These are phyloP conservation scores for Neocatenulostroma microsporum DNA, from an alignment of 2,329 filamentous ascomycete genomes.

Conservation along the genomic window DNA sequence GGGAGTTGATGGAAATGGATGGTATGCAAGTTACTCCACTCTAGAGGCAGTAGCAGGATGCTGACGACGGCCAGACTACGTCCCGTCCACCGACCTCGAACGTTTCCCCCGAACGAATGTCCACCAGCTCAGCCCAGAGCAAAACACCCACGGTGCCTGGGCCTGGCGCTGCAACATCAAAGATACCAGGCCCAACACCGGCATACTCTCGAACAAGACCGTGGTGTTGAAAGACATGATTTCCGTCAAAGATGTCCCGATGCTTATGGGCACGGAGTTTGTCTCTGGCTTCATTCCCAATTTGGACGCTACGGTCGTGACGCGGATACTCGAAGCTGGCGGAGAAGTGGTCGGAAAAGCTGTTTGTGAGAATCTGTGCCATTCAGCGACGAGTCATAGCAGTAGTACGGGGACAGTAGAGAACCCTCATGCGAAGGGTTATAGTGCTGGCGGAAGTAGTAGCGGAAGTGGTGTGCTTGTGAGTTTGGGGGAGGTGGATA, in stretches of 20 bases:
- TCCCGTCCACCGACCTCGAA: constrained; percentile 25
- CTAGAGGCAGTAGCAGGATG: constrained; percentile 20
- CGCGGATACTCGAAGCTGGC: constrained; percentile 37
- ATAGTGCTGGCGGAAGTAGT: constrained; percentile 43
- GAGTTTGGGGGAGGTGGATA: constrained; percentile 31
- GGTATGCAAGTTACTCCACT: constrained; percentile 9
- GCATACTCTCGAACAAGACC: constrained; percentile 33
- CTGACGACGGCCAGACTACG: constrained; percentile 21
- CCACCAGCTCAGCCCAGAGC: constrained; percentile 25
- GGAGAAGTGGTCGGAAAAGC: constrained; percentile 39
- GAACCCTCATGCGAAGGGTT: constrained; percentile 41
- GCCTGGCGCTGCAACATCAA: constrained; percentile 35
- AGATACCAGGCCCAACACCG: constrained; percentile 21
- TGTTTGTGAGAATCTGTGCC: constrained; percentile 43
- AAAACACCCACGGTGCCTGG: constrained; percentile 37
- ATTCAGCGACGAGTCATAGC: constrained; percentile 17
- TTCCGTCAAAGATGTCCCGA: constrained; percentile 38
- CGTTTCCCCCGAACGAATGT: constrained; percentile 32
- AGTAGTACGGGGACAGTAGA: constrained; percentile 27
- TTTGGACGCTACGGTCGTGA: constrained; percentile 41
- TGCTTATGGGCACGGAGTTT: constrained; percentile 39
- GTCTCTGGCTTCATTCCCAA: constrained; percentile 30
- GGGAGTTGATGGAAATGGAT: constrained; percentile 31
- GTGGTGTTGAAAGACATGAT: constrained; percentile 45
- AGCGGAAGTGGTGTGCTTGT: constrained; percentile 40